These are phyloP conservation scores for Periglandula ipomoeae DNA, from an alignment of 2,329 filamentous ascomycete genomes.

Conservation along the genomic window DNA sequence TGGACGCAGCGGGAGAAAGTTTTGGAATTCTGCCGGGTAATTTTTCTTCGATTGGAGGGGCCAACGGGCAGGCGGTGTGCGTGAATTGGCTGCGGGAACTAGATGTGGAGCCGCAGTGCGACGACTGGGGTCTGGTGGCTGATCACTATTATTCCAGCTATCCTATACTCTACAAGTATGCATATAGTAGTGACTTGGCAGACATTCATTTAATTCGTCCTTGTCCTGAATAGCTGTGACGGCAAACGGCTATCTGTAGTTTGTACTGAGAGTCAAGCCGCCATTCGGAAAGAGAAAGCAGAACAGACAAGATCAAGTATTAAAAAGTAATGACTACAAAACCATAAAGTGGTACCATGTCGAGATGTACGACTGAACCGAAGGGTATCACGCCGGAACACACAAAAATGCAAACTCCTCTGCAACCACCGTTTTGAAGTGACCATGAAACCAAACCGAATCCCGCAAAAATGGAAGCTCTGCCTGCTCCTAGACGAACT, in stretches of 20 bases:
- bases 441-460: background rate
- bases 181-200: too few species aligned
- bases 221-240: too few species aligned
- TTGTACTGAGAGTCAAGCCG: too few species aligned
- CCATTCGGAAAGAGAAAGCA: background rate
- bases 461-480: background rate
- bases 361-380: background rate
- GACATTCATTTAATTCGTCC: too few species aligned
- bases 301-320: background rate
- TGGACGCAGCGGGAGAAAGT: conserved; percentile 3
- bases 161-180: too few species aligned
- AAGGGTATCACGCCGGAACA: conserved; percentile 6
- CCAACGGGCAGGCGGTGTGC: conserved; percentile 10
- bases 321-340: background rate
- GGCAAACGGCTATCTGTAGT: too few species aligned
- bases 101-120: background rate
- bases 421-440: background rate
- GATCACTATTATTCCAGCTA: too few species aligned
- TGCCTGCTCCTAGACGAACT: conserved; percentile 7
- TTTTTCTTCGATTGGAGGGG: conserved; percentile 8
- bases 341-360: background rate
- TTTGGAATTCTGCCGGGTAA: conserved; percentile 12
- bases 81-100: background rate
- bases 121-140: too few species aligned
- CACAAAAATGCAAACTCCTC: background rate